A percentile compares a stretch with the other conserved stretches of the same genome.
These are phyloP conservation scores for Aspergillus fumigatus DNA, from an alignment of 2,329 filamentous ascomycete species.

Conservation along the genomic window DNA sequence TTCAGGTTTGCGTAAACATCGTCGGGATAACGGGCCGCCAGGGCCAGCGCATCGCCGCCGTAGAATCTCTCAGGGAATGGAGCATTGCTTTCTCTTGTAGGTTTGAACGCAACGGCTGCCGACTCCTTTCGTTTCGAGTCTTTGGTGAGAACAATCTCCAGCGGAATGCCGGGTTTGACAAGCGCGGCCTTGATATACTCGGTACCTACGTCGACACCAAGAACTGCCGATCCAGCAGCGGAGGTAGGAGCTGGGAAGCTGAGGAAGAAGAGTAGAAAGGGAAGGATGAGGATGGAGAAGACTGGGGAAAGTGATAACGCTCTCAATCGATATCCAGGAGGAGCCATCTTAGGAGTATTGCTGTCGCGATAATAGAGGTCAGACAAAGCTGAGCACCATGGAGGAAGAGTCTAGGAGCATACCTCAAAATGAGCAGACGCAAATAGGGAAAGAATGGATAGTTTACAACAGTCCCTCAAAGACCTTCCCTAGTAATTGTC, in stretches of 20 bases:
- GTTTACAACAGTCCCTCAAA: background rate
- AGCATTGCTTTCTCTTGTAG: slow-evolving; percentile 61
- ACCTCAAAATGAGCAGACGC: background rate
- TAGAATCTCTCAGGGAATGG: slow-evolving; percentile 84
- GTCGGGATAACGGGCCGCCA: slow-evolving; percentile 80
- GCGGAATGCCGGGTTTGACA: slow-evolving; percentile 92
- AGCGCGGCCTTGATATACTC: slow-evolving; percentile 95
- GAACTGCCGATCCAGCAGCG: slow-evolving; percentile 67
- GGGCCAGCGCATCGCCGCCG: slow-evolving; percentile 82
- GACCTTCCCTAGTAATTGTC: background rate
- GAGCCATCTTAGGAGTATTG: slow-evolving; percentile 25
- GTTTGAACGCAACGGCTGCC: slow-evolving; percentile 90
- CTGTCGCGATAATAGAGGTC: background rate
- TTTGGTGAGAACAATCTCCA: slow-evolving; percentile 96
- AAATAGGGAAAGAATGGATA: background rate
- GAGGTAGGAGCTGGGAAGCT: slow-evolving; percentile 54
- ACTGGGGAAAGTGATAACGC: slow-evolving; percentile 24
- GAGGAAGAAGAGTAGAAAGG: slow-evolving; percentile 49
- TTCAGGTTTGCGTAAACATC: slow-evolving; percentile 96
- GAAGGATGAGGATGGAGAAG: slow-evolving; percentile 44
- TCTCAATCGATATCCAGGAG: slow-evolving; percentile 23
- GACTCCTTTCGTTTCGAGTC: slow-evolving; percentile 95
- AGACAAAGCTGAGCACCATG: background rate
- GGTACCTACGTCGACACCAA: slow-evolving; percentile 91
- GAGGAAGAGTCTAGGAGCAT: background rate